phyloP scores from a whole-genome alignment of 2,329 filamentous ascomycete genomes.

The Cytospora mali region DNA sequence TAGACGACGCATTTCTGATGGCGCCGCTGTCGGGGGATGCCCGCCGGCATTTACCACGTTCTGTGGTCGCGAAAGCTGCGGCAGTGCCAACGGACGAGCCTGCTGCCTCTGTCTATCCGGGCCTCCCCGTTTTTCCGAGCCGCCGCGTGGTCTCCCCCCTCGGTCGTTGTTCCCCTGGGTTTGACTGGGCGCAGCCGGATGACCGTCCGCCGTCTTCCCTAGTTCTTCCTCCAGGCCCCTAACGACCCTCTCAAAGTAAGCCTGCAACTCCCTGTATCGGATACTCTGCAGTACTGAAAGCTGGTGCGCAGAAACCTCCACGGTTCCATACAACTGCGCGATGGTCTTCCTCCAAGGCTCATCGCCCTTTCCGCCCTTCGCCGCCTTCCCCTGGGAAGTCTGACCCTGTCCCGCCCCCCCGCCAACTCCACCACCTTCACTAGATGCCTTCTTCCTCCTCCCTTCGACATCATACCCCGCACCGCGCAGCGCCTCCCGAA shows the following conservation, averaged over 20 bases:
- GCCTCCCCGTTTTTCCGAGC: background rate
- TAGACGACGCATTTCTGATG: background rate
- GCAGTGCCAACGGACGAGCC: background rate
- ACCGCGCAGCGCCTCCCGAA: conserved; percentile 31
- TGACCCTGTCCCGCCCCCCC: background rate
- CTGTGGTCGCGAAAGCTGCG: background rate
- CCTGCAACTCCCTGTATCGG: conserved; percentile 18
- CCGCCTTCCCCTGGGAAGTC: background rate
- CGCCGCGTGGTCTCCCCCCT: background rate
- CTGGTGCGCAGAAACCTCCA: conserved; percentile 25
- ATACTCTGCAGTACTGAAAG: conserved; percentile 12
- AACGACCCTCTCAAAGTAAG: conserved; percentile 23
- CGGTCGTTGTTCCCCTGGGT: background rate
- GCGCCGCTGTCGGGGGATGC: too few species aligned
- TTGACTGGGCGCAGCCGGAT: background rate
- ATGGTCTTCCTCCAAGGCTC: background rate
- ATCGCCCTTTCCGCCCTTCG: too few species aligned
- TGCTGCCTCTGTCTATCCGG: background rate
- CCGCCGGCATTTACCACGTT: background rate
- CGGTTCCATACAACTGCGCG: conserved; percentile 29
- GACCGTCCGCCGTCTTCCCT: background rate
- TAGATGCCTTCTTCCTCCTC: conserved; percentile 2
- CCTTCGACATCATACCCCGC: conserved; percentile 32
- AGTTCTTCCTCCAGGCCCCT: conserved; percentile 23
- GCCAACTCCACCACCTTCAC: background rate